Evolutionary conservation across 2,329 filamentous ascomycete genomes (phyloP), one percentile per base, ranked within the genome.

Genomic region (Cryphonectria naterciae): DNA sequence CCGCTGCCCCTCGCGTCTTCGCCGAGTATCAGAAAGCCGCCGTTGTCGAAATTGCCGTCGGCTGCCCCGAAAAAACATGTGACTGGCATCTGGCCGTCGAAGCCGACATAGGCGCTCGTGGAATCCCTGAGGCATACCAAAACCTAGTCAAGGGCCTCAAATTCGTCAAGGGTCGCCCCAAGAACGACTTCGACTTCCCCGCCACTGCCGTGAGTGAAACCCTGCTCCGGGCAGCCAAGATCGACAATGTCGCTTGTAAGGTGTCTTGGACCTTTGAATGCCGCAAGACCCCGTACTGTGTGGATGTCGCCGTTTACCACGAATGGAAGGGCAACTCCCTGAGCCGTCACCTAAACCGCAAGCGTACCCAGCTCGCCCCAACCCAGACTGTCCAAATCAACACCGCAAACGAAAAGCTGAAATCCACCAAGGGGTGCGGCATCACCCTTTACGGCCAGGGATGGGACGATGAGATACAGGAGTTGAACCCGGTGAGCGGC

Each of bases 51-150:
- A 70, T 80, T 19, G 72, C 75, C 1, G 78, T 75, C n/a, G 72
- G 78, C 8, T 80, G 79, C 56, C 75, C 79, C 3, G 77, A 78
- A 67, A 79, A 81, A 56, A 69, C 69, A 4, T 73, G 80, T 11
- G 82, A 84, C 71, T 84, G 83, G 83, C 77, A 77, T 4, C 63
- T 84, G 2, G 76, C 77, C 37, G 77, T 79, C 0, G 67, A 77
- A 17, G 75, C 77, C 5, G 76, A 78, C 7, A 71, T 78, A 10
- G 71, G 74, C 7, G 72, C 74, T 28, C 68, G 70, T 35, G 73
- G 71, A 28, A 56, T 77, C 6, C 77, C 78, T 70, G 73, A 6
- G 67, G 65, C 7, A 63, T 79, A 13, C 67, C 74, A 11, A n/a
- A 54, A 74, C 2, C 75, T 81, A 52, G 58, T 78, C 17, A 67